A percentile compares a stretch with the other conserved stretches of the same genome.
These are phyloP conservation scores for Eimeria maxima DNA, from an alignment of 169 alveolate species.

Conservation along the genomic window DNA sequence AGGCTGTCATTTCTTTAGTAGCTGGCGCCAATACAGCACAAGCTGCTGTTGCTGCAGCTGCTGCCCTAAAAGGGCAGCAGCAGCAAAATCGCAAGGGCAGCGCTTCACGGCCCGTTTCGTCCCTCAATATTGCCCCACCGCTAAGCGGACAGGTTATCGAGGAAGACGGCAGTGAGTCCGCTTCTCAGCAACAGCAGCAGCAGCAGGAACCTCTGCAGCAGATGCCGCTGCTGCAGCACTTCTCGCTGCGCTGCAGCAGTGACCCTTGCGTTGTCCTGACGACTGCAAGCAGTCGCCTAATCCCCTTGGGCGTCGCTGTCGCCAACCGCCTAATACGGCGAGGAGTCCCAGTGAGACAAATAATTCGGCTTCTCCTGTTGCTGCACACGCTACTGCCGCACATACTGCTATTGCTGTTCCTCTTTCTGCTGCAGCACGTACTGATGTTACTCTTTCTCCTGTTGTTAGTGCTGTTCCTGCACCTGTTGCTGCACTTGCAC, in stretches of 20 bases:
- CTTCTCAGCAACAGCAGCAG: slow-evolving; percentile 19
- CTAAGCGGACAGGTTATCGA: background rate
- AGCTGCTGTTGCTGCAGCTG: slow-evolving; percentile 44
- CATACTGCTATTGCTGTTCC: background rate
- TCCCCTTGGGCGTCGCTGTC: slow-evolving; percentile 60
- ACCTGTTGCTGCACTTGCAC: background rate
- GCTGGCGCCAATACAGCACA: slow-evolving; percentile 44
- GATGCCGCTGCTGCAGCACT: slow-evolving; percentile 27
- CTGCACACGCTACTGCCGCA: background rate
- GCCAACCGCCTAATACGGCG: slow-evolving; percentile 58
- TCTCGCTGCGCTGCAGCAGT: slow-evolving; percentile 31
- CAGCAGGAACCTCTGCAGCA: slow-evolving; percentile 12
- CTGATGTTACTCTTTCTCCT: background rate
- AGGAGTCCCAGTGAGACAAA: slow-evolving; percentile 19
- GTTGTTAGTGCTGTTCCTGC: background rate
- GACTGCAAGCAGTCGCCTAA: slow-evolving; percentile 60
- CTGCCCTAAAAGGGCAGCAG: slow-evolving; percentile 11
- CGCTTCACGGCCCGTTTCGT: background rate
- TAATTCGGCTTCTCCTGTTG: background rate
- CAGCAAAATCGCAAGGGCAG: background rate
- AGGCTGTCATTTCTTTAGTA: slow-evolving; percentile 19
- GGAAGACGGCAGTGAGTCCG: background rate
- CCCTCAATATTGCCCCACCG: background rate
- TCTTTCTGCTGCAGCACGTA: background rate
- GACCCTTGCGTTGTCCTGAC: slow-evolving; percentile 56